Base-by-base conservation (phyloP, 441 rosid genomes). In the Biscutella laevigata region DNA sequence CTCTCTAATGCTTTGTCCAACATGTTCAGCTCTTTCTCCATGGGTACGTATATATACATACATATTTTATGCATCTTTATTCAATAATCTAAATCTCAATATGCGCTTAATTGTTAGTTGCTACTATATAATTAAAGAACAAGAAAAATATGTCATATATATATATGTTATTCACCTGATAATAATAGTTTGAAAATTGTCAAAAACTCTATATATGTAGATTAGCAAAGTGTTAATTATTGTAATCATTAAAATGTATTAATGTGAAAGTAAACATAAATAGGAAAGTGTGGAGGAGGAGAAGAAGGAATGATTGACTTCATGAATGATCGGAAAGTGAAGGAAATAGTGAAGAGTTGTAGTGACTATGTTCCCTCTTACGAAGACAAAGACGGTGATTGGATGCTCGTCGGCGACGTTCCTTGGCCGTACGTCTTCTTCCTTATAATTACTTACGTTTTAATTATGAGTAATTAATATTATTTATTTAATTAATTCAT, bases 381-480 rank as follows among this genome's bases (percentile, higher is more conserved):
- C 47, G 90, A 87, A 72, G 96, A 87, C 74, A 84, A 82, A 74
- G 96, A 87, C 47, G 88, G 94, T 44, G 96, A 87, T 37, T 87
- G 94, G 96, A 87, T 84, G 96, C 96, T 87, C 35, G 86, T 87
- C 50, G 94, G 95, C 6, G 95, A 87, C 67, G 95, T 87, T 42
- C 95, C 95, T 16, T 87, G 96, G 96, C 74, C 78, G 96, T 87
- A 70, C 37, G 78, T 58, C 37, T 47, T 55, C 50, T 22, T 17
- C 39, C 4, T 14, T 28, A 7, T 28, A 28, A 19, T 42, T 34
- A 33, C n/a, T 28, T 36, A 17, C 17, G 17, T 2, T 22, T 22
- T 22, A 22, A 28, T 20, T 25, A n/a, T n/a, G n/a, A n/a, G n/a
- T 36, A 29, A 7, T 34, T 16, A 21, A 4, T 1, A 15, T 56